Conservation (phyloP, 345 rosid species). For the Syzygium aromaticum region DNA sequence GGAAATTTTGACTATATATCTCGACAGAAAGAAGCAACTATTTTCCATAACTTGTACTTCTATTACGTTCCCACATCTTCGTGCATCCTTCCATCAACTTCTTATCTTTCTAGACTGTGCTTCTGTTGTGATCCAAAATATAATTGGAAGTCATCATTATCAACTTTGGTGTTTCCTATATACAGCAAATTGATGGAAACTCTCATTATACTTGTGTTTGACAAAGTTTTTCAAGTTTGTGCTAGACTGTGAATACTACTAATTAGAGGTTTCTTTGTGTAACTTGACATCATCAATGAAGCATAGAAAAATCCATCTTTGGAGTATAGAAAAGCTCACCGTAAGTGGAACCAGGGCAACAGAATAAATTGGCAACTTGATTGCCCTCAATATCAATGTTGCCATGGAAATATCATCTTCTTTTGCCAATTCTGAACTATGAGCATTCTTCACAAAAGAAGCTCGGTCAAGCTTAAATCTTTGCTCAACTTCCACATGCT, state of each 20-base stretch:
- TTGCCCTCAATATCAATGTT: constrained; percentile 83
- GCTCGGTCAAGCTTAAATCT: neutral
- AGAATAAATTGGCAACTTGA: constrained; percentile 75
- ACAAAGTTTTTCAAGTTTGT: neutral
- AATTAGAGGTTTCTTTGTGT: neutral
- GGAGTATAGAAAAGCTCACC: constrained; percentile 27
- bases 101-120: neutral
- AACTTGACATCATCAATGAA: neutral
- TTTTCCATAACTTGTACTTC: neutral
- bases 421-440: constrained; percentile 1
- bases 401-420: constrained; percentile 40
- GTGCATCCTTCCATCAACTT: neutral
- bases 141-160: neutral
- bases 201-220: neutral
- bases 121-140: neutral
- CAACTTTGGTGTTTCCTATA: neutral
- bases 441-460: neutral
- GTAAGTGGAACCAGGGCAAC: constrained; percentile 87
- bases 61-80: neutral
- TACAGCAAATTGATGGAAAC: neutral
- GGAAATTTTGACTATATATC: neutral
- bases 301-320: neutral
- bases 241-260: neutral
- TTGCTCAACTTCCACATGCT: neutral
- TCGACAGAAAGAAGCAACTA: neutral